A percentile compares a stretch with the other conserved stretches of the same genome.
phyloP scores from a whole-genome alignment of 768 basidiomycete genomes.

The Termitomyces sp. region DNA sequence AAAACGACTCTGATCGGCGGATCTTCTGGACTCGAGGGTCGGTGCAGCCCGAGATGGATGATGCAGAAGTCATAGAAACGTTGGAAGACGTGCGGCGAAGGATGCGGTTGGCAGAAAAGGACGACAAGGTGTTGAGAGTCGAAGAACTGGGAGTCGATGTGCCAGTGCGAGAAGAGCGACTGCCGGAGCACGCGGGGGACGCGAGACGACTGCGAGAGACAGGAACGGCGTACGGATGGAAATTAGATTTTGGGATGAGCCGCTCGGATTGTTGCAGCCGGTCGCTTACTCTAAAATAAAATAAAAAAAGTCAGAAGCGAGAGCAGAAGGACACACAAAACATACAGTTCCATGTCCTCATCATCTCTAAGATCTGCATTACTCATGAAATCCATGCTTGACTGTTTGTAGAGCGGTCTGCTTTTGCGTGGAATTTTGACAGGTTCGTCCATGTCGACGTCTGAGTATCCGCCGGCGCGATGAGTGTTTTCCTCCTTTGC shows the following conservation, averaged over 20 bases:
- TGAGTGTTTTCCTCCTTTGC: conserved; percentile 51
- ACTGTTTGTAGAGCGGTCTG: conserved; percentile 72
- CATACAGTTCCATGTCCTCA: conserved; percentile 61
- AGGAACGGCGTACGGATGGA: conserved; percentile 56
- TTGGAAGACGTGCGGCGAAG: conserved; percentile 45
- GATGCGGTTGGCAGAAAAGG: conserved; percentile 31
- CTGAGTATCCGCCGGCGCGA: conserved; percentile 41
- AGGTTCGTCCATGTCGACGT: conserved; percentile 37
- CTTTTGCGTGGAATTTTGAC: conserved; percentile 27
- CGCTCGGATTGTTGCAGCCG: conserved; percentile 66
- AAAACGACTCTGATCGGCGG: conserved; percentile 47
- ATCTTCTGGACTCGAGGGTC: conserved; percentile 53
- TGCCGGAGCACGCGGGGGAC: conserved; percentile 35
- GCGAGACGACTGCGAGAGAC: conserved; percentile 36
- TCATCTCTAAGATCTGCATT: conserved; percentile 46
- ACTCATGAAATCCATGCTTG: conserved; percentile 85
- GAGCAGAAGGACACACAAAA: conserved; percentile 13
- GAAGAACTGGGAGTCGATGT: conserved; percentile 66
- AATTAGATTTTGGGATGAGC: conserved; percentile 42
- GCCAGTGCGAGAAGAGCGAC: conserved; percentile 41
- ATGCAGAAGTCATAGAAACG: conserved; percentile 39
- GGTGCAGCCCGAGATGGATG: conserved; percentile 38
- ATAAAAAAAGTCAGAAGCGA: conserved; percentile 10
- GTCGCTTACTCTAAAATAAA: conserved; percentile 60
- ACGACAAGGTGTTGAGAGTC: conserved; percentile 50